A percentile compares a stretch with the other conserved stretches of the same genome.
phyloP scores from a whole-genome alignment of 2,329 filamentous ascomycete species.

The Orbilia blumenaviensis region DNA sequence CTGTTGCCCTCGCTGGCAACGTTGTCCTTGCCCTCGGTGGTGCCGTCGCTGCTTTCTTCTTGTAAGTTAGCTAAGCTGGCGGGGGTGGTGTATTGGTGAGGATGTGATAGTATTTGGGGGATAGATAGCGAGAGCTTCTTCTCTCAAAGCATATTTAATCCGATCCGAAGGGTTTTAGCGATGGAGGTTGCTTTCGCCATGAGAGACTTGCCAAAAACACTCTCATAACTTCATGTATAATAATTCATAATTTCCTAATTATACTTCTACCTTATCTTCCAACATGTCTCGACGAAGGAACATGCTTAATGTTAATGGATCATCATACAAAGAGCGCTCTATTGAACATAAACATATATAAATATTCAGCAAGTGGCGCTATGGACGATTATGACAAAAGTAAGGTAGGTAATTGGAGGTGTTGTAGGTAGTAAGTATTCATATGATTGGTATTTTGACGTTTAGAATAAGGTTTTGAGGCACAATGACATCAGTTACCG shows the following conservation, averaged over 20 bases:
- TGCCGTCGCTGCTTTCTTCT: conserved; percentile 54
- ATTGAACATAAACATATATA: background rate
- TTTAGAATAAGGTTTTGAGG: background rate
- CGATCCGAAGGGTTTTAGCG: background rate
- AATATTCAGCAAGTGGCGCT: too few species aligned
- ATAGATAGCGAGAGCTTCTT: background rate
- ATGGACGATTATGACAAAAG: too few species aligned
- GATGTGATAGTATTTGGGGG: background rate
- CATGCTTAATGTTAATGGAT: conserved; percentile 49
- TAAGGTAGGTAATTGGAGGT: too few species aligned
- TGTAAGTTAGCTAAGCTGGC: conserved; percentile 45
- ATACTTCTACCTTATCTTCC: conserved; percentile 22
- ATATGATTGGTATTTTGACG: background rate
- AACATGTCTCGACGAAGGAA: conserved; percentile 6
- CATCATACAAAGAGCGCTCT: conserved; percentile 1
- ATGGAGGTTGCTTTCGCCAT: background rate
- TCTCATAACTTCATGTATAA: conserved; percentile 35
- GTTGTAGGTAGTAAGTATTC: too few species aligned
- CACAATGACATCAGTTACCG: background rate
- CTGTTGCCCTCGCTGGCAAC: conserved; percentile 35
- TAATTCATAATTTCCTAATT: conserved; percentile 51
- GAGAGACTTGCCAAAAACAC: conserved; percentile 6
- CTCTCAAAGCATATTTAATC: background rate
- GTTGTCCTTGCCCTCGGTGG: conserved; percentile 47
- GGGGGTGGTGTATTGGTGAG: background rate